Evolutionary conservation across 768 basidiomycete genomes (phyloP).

Genomic region (Trametes meyenii): DNA sequence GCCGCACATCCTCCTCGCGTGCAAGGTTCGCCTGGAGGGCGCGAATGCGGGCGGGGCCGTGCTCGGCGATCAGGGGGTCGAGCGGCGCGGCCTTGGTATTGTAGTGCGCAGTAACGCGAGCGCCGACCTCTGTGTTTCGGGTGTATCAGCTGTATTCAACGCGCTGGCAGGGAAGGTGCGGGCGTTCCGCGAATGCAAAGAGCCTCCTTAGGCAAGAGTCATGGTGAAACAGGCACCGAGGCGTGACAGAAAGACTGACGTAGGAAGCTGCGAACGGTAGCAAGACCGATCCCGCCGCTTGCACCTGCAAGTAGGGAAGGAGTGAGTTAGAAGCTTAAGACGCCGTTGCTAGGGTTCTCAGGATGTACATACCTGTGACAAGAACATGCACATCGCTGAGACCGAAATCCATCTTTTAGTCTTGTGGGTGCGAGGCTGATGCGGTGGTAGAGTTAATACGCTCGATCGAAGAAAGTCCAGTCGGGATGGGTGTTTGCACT

Average conservation of each 20-base stretch:
- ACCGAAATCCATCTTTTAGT: slow-evolving; percentile 52
- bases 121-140: slow-evolving; percentile 60
- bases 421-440: not conserved
- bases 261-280: slow-evolving; percentile 58
- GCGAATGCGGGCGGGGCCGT: slow-evolving; percentile 36
- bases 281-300: slow-evolving; percentile 75
- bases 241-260: slow-evolving; percentile 39
- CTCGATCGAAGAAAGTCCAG: not conserved
- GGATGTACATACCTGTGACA: slow-evolving; percentile 60
- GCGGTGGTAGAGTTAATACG: not conserved
- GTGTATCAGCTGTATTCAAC: not conserved
- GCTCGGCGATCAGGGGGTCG: slow-evolving; percentile 42
- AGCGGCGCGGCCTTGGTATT: slow-evolving; percentile 53
- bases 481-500: not conserved
- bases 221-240: not conserved
- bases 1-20: slow-evolving; percentile 52
- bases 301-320: slow-evolving; percentile 49
- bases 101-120: slow-evolving; percentile 73
- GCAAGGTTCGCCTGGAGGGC: slow-evolving; percentile 60
- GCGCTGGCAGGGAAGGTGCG: not conserved
- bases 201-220: not conserved
- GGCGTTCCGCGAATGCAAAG: not conserved
- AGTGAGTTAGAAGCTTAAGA: not conserved
- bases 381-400: slow-evolving; percentile 66
- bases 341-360: not conserved